Percentiles rank a stretch among this genome's conserved stretches.
These are phyloP conservation scores for Friedmanniomyces simplex DNA, from an alignment of 495 filamentous ascomycete genomes.

Conservation along the genomic window DNA sequence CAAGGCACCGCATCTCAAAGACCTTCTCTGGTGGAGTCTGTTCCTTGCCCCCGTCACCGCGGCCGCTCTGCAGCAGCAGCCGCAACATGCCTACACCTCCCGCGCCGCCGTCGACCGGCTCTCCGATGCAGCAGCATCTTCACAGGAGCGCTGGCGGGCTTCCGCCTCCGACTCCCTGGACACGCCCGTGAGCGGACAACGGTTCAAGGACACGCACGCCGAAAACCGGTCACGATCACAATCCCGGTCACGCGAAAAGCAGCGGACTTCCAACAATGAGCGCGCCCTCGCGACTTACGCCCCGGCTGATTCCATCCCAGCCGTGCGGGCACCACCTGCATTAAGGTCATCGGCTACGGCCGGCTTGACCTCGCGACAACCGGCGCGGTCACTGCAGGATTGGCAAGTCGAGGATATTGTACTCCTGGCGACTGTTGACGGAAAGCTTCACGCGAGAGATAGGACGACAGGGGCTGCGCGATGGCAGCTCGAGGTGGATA, in stretches of 20 bases:
- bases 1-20: conserved; percentile 5
- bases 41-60: conserved; percentile 22
- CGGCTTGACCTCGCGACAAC: conserved; percentile 67
- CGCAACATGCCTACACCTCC: conserved; percentile 19
- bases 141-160: conserved; percentile 10
- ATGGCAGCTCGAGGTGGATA: conserved; percentile 75
- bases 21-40: conserved; percentile 18
- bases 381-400: conserved; percentile 92
- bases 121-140: conserved; percentile 21
- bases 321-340: conserved; percentile 44
- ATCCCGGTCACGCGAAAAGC: conserved; percentile 16
- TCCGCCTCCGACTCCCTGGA: conserved; percentile 24
- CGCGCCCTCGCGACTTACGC: conserved; percentile 89
- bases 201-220: conserved; percentile 18
- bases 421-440: conserved; percentile 98
- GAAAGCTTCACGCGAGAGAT: conserved; percentile 86
- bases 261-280: conserved; percentile 55
- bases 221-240: conserved; percentile 27
- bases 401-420: conserved; percentile 99
- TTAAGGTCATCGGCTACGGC: conserved; percentile 45
- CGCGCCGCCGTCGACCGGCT: conserved; percentile 3
- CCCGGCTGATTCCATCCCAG: conserved; percentile 49
- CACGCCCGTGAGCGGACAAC: conserved; percentile 25
- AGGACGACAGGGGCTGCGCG: conserved; percentile 68
- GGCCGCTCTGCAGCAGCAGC: conserved; percentile 34